Conservation (phyloP, 805 yeast species). For the Saccharomycopsis sp. region DNA sequence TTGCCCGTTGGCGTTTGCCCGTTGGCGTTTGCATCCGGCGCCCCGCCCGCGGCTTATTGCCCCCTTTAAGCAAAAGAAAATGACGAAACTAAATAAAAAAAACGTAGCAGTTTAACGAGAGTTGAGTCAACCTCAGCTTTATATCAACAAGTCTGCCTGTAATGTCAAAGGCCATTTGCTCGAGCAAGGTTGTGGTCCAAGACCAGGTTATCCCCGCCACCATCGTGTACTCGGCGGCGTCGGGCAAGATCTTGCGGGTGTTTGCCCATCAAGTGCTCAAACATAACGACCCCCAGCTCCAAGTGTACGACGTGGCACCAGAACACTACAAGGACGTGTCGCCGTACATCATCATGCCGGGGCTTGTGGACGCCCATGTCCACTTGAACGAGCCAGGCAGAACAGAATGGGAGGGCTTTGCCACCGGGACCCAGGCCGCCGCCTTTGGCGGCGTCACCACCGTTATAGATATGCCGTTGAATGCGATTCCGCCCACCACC, state of each 20-base stretch:
- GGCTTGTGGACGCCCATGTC: slow-evolving; percentile 88
- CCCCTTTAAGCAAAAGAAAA: no score
- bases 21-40: no score
- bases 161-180: slow-evolving; percentile 58
- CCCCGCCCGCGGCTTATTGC: no score
- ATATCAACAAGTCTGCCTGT: neutral
- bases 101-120: no score
- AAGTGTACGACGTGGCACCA: slow-evolving; percentile 22
- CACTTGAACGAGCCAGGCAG: slow-evolving; percentile 97
- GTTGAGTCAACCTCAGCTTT: no score
- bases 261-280: slow-evolving; percentile 29
- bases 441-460: slow-evolving; percentile 96
- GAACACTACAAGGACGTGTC: slow-evolving; percentile 43
- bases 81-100: no score
- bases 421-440: slow-evolving; percentile 91
- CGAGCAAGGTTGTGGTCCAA: slow-evolving; percentile 46
- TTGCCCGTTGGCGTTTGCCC: no score
- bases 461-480: slow-evolving; percentile 91
- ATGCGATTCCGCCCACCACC: slow-evolving; percentile 94
- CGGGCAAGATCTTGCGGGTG: slow-evolving; percentile 55
- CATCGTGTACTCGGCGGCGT: slow-evolving; percentile 44
- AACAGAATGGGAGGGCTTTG: slow-evolving; percentile 98
- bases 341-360: slow-evolving; percentile 70
- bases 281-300: neutral
- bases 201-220: slow-evolving; percentile 49